These are phyloP conservation scores for Heliophila coronopifolia DNA, from an alignment of 441 rosid species.

Conservation along the genomic window DNA sequence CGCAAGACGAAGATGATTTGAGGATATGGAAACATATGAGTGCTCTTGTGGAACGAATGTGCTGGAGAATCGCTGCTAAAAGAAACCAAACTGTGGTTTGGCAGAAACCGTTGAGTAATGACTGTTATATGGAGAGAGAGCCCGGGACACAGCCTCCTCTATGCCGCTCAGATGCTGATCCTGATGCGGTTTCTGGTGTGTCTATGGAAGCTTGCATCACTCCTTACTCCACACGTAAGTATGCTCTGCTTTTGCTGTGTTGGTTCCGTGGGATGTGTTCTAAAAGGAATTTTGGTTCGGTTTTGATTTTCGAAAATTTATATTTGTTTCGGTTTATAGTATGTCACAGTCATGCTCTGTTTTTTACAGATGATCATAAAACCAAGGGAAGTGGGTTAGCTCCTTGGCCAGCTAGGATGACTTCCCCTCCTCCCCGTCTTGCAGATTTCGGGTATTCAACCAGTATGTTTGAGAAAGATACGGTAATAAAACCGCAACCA, in stretches of 20 bases:
- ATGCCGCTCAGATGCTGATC: slow-evolving; percentile 78
- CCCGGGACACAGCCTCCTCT: slow-evolving; percentile 89
- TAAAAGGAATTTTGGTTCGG: no score
- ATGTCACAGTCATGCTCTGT: slow-evolving; percentile 8
- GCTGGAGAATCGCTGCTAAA: slow-evolving; percentile 91
- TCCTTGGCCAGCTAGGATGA: slow-evolving; percentile 94
- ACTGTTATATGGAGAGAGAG: slow-evolving; percentile 76
- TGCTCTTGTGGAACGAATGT: slow-evolving; percentile 80
- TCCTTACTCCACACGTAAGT: slow-evolving; percentile 85
- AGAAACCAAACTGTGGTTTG: slow-evolving; percentile 93
- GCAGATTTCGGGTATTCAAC: slow-evolving; percentile 81
- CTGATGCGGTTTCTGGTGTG: slow-evolving; percentile 79
- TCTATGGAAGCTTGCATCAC: slow-evolving; percentile 91
- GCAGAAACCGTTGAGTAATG: slow-evolving; percentile 93
- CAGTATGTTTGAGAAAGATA: slow-evolving; percentile 74
- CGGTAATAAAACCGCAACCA: slow-evolving; percentile 35
- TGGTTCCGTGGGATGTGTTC: no score
- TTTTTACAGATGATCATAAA: slow-evolving; percentile 58
- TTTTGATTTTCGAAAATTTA: no score
- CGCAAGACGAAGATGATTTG: slow-evolving; percentile 89
- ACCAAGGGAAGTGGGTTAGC: slow-evolving; percentile 84
- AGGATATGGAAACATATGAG: slow-evolving; percentile 96
- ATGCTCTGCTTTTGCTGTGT: slow-evolving; percentile 9
- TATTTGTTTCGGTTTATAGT: background rate
- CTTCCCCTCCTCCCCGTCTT: slow-evolving; percentile 77